phyloP scores from a whole-genome alignment of 768 basidiomycete genomes.

The Suillus clintonianus region DNA sequence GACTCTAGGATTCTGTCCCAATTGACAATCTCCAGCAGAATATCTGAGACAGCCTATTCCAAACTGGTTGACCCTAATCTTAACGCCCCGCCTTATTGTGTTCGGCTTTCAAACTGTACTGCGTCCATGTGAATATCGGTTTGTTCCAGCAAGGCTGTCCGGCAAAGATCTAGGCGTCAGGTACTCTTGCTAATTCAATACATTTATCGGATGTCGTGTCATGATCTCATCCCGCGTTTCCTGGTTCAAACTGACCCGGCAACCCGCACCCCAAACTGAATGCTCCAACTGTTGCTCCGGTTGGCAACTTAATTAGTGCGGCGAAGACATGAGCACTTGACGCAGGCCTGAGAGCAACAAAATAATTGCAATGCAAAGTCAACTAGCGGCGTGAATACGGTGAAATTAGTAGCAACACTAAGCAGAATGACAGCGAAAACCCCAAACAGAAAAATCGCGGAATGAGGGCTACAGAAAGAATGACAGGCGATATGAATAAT shows the following conservation, averaged over 20 bases:
- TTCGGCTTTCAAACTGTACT: background rate
- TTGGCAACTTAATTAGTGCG: background rate
- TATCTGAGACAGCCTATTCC: background rate
- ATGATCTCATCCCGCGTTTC: background rate
- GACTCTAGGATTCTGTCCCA: background rate
- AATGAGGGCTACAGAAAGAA: slow-evolving; percentile 21
- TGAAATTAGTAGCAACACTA: slow-evolving; percentile 11
- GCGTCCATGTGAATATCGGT: background rate
- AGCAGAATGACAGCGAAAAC: slow-evolving; percentile 7
- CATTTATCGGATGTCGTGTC: background rate
- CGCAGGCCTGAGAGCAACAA: background rate
- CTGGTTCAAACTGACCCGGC: background rate
- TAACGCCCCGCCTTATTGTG: background rate
- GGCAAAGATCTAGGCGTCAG: background rate
- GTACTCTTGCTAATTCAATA: background rate
- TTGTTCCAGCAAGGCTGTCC: background rate
- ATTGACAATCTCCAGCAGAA: background rate
- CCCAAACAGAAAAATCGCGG: slow-evolving; percentile 11
- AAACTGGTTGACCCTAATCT: background rate
- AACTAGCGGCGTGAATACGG: slow-evolving; percentile 16
- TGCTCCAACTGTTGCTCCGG: background rate
- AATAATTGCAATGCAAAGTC: background rate
- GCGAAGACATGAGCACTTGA: background rate
- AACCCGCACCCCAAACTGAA: background rate
- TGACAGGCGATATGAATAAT: slow-evolving; percentile 36